Percentiles rank a stretch among this genome's conserved stretches.
These are phyloP conservation scores for Spinacia oleracea DNA, from an alignment of 179 eudicot genomes.

Conservation along the genomic window DNA sequence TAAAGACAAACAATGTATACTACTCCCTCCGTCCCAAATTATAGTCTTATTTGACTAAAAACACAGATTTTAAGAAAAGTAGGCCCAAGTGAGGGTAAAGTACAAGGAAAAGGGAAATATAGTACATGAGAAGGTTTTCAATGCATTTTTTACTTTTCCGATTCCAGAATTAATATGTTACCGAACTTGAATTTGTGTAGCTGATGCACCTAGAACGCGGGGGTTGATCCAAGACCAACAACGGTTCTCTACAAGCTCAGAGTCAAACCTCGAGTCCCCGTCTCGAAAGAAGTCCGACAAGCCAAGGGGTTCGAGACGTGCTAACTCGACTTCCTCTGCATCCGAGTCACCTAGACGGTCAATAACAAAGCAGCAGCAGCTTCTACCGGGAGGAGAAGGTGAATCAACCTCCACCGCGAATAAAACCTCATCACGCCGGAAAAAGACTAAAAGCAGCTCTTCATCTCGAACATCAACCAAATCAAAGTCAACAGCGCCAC, in stretches of 20 bases:
- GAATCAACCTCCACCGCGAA: neutral
- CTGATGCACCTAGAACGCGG: neutral
- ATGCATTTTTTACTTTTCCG: no score
- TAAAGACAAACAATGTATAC: neutral
- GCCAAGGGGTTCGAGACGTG: constrained; percentile 13
- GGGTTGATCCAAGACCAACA: neutral
- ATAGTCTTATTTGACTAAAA: no score
- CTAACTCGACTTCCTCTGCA: neutral
- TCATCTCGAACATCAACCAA: neutral
- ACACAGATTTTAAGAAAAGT: no score
- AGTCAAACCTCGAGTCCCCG: neutral
- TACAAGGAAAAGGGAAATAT: no score
- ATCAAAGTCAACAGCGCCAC: neutral
- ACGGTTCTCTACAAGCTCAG: neutral
- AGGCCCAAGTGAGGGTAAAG: no score
- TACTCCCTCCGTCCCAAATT: neutral
- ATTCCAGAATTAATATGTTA: no score
- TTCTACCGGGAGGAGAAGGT: neutral
- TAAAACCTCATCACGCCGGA: constrained; percentile 10
- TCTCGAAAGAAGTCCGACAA: constrained; percentile 5
- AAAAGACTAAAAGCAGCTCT: constrained; percentile 7
- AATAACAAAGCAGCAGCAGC: neutral
- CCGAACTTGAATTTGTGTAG: no score
- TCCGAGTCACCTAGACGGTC: constrained; percentile 13
- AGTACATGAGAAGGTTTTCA: no score